phyloP scores from a whole-genome alignment of 176 grass and related monocot genomes.

The Phoenix dactylifera region DNA sequence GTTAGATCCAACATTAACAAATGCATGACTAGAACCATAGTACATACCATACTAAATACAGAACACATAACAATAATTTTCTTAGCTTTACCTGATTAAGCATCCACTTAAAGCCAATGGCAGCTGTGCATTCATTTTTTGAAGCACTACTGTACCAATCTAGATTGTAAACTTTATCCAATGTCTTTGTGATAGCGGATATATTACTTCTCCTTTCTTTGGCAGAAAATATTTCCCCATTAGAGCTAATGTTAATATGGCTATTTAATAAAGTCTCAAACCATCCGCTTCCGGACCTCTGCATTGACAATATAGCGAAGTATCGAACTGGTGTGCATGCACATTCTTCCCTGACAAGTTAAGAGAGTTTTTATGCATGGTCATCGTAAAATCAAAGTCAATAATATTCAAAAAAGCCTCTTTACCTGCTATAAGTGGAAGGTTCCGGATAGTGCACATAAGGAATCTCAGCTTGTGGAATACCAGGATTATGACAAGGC shows the following conservation, averaged over 20 bases:
- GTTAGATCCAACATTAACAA: no score
- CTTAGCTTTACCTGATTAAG: conserved; percentile 11
- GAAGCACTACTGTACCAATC: conserved; percentile 11
- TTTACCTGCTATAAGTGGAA: conserved; percentile 54
- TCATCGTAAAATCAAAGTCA: not conserved
- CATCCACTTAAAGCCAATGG: conserved; percentile 11
- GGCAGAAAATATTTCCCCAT: conserved; percentile 8
- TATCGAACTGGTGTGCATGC: conserved; percentile 3
- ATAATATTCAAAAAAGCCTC: not conserved
- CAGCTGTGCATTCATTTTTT: conserved; percentile 8
- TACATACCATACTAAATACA: no score
- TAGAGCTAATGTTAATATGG: conserved; percentile 10
- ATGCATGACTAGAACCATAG: no score
- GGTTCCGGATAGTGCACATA: conserved; percentile 75
- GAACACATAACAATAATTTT: no score
- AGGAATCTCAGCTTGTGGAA: conserved; percentile 29
- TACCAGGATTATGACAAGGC: conserved; percentile 31
- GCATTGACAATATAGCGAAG: conserved; percentile 10
- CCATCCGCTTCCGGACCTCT: conserved; percentile 10
- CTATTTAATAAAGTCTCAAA: conserved; percentile 14
- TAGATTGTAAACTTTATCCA: conserved; percentile 7
- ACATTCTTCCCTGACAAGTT: conserved; percentile 3
- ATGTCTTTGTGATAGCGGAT: not conserved
- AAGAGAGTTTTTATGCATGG: no score
- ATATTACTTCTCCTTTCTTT: conserved; percentile 10